These are phyloP conservation scores for Rhizoctonia solani DNA, from an alignment of 1,284 basidiomycete species.

Conservation along the genomic window DNA sequence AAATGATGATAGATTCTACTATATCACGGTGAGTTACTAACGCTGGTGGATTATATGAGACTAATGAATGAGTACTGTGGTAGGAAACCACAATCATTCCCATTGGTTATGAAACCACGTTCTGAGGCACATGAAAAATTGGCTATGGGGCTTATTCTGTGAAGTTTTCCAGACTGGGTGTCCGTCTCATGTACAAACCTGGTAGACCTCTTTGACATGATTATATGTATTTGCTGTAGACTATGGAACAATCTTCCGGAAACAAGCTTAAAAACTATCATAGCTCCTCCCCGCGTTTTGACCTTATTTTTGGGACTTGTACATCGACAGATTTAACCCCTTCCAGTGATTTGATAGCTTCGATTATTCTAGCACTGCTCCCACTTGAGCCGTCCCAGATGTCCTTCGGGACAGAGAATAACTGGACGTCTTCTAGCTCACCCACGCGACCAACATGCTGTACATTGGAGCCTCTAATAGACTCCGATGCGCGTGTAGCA, in stretches of 20 bases:
- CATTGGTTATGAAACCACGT: constrained; percentile 18
- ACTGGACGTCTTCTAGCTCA: constrained; percentile 36
- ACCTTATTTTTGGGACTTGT: constrained; percentile 35
- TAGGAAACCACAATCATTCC: background rate
- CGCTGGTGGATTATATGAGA: background rate
- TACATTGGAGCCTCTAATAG: constrained; percentile 7
- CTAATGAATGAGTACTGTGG: background rate
- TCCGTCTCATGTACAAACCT: too few species aligned
- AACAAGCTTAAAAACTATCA: too few species aligned
- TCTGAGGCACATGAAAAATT: constrained; percentile 18
- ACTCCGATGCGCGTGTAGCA: constrained; percentile 8
- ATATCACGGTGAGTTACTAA: constrained; percentile 3
- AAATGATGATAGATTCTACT: background rate
- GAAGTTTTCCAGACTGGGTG: too few species aligned
- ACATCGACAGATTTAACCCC: constrained; percentile 36
- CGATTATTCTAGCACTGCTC: constrained; percentile 34
- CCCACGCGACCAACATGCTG: constrained; percentile 38
- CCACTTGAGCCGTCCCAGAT: constrained; percentile 30
- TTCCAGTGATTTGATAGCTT: constrained; percentile 24
- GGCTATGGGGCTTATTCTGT: too few species aligned
- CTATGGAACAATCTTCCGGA: too few species aligned
- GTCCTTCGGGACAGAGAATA: constrained; percentile 37
- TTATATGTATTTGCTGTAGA: too few species aligned
- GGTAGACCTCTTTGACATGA: too few species aligned
- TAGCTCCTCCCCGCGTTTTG: constrained; percentile 35